These are phyloP conservation scores for Colletotrichum viniferum DNA, from an alignment of 2,329 filamentous ascomycete species.

Conservation along the genomic window DNA sequence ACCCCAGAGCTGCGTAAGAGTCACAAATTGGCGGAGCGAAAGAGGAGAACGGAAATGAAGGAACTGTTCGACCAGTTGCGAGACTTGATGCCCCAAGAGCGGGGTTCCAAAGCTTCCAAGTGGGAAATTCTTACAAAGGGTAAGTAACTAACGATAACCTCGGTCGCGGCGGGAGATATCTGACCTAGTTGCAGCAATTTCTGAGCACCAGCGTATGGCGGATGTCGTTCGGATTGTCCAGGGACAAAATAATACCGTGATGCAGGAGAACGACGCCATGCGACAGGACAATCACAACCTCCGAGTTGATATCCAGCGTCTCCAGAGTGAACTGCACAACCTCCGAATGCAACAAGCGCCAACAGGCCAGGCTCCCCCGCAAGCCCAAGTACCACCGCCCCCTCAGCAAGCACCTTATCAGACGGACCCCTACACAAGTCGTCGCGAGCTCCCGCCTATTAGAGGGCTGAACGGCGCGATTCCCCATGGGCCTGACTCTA, in stretches of 20 bases:
- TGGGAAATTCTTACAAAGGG: slow-evolving; percentile 90
- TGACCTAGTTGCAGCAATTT: slow-evolving; percentile 53
- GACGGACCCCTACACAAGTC: slow-evolving; percentile 34
- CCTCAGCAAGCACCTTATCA: slow-evolving; percentile 29
- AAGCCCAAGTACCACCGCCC: slow-evolving; percentile 22
- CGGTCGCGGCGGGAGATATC: neutral
- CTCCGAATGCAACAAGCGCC: slow-evolving; percentile 27
- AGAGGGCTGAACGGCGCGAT: slow-evolving; percentile 53
- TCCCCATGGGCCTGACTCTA: slow-evolving; percentile 57
- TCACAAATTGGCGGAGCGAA: slow-evolving; percentile 84
- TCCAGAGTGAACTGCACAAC: slow-evolving; percentile 40
- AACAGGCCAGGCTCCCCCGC: slow-evolving; percentile 22
- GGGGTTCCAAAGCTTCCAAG: slow-evolving; percentile 84
- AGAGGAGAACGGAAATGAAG: slow-evolving; percentile 87
- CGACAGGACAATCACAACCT: slow-evolving; percentile 53
- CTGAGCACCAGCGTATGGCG: slow-evolving; percentile 61
- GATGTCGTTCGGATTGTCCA: slow-evolving; percentile 54
- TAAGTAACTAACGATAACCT: slow-evolving; percentile 54
- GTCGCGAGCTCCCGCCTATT: slow-evolving; percentile 62
- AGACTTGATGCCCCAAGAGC: slow-evolving; percentile 78
- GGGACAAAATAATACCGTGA: slow-evolving; percentile 44
- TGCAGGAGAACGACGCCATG: slow-evolving; percentile 51
- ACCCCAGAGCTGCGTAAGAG: slow-evolving; percentile 83
- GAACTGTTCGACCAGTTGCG: slow-evolving; percentile 82
- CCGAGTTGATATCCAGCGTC: slow-evolving; percentile 52